These are phyloP conservation scores for Trichophyton schoenleinii DNA, from an alignment of 2,329 filamentous ascomycete genomes.

Conservation along the genomic window DNA sequence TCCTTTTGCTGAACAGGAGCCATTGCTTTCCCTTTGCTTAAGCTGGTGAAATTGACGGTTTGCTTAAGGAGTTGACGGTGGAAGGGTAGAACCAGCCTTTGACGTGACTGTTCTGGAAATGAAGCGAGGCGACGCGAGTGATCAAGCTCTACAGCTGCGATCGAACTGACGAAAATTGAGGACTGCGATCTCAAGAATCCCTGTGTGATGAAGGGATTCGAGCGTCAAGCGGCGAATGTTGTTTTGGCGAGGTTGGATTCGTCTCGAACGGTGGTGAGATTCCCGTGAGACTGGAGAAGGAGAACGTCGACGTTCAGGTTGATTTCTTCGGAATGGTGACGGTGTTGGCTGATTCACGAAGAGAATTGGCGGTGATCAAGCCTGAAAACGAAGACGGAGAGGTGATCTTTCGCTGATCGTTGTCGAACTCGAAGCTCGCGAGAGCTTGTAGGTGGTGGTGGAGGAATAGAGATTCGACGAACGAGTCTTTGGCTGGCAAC, in stretches of 20 bases:
- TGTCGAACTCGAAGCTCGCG: neutral
- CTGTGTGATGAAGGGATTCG: neutral
- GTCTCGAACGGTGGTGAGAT: neutral
- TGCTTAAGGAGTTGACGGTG: neutral
- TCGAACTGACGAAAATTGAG: neutral
- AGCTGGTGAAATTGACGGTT: neutral
- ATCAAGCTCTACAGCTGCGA: neutral
- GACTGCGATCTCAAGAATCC: neutral
- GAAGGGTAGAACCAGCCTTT: slow-evolving; percentile 1
- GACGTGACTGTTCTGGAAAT: slow-evolving; percentile 3
- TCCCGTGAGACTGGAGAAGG: slow-evolving; percentile 1
- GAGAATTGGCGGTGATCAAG: neutral
- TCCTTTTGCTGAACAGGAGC: neutral
- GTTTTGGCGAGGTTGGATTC: neutral
- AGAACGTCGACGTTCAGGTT: neutral
- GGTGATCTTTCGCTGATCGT: neutral
- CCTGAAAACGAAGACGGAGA: neutral
- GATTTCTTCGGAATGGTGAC: neutral
- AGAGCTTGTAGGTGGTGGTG: neutral
- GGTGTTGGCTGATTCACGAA: neutral
- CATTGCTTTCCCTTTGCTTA: neutral
- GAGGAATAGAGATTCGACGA: neutral
- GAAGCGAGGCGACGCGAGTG: neutral
- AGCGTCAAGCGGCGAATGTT: neutral
- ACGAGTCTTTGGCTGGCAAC: neutral